Evolutionary conservation across 176 grass and related monocot species (phyloP), one percentile per base, ranked within the genome.

Genomic region (Juncus effusus): DNA sequence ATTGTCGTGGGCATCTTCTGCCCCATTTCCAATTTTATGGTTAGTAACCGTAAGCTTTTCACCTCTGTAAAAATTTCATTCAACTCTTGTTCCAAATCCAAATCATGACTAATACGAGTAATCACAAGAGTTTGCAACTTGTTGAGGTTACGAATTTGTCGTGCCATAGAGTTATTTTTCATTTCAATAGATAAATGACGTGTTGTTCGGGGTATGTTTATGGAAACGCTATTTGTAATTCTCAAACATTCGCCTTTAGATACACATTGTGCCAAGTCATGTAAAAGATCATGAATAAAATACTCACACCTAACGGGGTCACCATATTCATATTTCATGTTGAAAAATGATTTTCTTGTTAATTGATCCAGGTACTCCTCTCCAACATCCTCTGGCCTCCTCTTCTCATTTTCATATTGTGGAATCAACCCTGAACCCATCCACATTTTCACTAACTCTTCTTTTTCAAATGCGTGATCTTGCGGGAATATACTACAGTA

Each of bases 401-500:
- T 16, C 6, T 12, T 2, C 7, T 12, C 5, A 52, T 0, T 13
- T 6, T 0, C 13, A 4, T 54, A 11, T 38, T 36, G 8, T 12
- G 13, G 4, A 47, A 62, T 74, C 5, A 74, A 74, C 11, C 56
- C 56, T 11, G 56, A 28, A 5, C 54, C 10, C 55, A 74, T 74
- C 56, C 70, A n/a, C n/a, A n/a, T n/a, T n/a, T n/a, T n/a, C n/a
- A 89, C 54, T 47, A 84, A 55, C 57, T 81, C 61, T 12, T 70
- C 78, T 10, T 56, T 78, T 10, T 72, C 38, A 59, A 88, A 83
- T 4, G 39, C 36, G 60, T 76, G 66, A 36, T 81, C 61, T 79
- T 76, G 73, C 1, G 73, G 80, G 77, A 88, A 81, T 81, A 88
- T 62, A 36, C 57, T 56, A 69, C 76, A 79, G 10, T 79, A 71